Percentiles rank a stretch among this genome's conserved stretches.
These are phyloP conservation scores for Fusarium tricinctum DNA, from an alignment of 2,329 filamentous ascomycete genomes.

Conservation along the genomic window DNA sequence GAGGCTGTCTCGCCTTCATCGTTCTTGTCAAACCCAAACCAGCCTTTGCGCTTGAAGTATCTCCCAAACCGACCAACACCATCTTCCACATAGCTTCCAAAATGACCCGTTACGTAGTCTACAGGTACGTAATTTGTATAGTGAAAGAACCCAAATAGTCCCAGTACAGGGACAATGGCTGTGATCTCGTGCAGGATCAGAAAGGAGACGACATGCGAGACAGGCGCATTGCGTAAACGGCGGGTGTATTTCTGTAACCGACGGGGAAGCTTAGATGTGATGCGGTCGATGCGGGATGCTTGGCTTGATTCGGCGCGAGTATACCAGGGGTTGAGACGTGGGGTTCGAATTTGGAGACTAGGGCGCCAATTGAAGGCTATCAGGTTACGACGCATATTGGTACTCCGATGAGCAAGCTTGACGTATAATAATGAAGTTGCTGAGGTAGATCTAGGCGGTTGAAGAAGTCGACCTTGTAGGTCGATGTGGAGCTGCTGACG, in stretches of 20 bases:
- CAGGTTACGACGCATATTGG: slow-evolving; percentile 48
- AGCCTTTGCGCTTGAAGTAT: slow-evolving; percentile 84
- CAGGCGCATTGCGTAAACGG: slow-evolving; percentile 79
- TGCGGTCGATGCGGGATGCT: slow-evolving; percentile 58
- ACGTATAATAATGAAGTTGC: not conserved
- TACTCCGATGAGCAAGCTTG: not conserved
- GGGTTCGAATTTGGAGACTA: slow-evolving; percentile 28
- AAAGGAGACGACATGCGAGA: slow-evolving; percentile 88
- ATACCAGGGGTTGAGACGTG: slow-evolving; percentile 14
- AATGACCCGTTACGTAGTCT: slow-evolving; percentile 63
- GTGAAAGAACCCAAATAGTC: slow-evolving; percentile 83
- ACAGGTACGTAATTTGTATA: slow-evolving; percentile 81
- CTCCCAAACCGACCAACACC: slow-evolving; percentile 81
- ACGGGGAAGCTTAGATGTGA: slow-evolving; percentile 70
- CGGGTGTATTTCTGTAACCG: slow-evolving; percentile 78
- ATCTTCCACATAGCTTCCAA: slow-evolving; percentile 66
- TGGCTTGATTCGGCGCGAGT: slow-evolving; percentile 50
- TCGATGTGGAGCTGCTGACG: slow-evolving; percentile 38
- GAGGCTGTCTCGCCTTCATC: slow-evolving; percentile 26
- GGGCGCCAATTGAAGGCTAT: slow-evolving; percentile 43
- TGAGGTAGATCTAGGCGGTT: not conserved
- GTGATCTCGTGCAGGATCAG: slow-evolving; percentile 93
- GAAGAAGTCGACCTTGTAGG: slow-evolving; percentile 5
- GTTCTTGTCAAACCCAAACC: slow-evolving; percentile 74
- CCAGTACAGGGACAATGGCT: slow-evolving; percentile 83